phyloP scores from a whole-genome alignment of 2,329 filamentous ascomycete genomes.

The Cladophialophora carrionii region DNA sequence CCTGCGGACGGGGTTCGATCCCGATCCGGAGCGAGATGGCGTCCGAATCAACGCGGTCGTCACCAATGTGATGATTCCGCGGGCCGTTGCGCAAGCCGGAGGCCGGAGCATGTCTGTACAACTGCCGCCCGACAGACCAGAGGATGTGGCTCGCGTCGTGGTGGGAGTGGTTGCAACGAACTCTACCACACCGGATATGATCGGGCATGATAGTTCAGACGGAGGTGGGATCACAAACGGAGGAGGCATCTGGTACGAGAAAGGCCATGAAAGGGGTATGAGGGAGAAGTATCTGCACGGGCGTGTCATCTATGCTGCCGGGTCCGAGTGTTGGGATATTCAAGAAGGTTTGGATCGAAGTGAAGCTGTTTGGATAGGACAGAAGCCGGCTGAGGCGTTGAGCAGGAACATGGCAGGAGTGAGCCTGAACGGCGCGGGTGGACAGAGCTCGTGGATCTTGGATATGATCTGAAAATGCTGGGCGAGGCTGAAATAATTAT shows the following conservation, averaged over 20 bases:
- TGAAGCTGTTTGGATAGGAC: slow-evolving; percentile 51
- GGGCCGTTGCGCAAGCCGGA: slow-evolving; percentile 44
- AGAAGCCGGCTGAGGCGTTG: slow-evolving; percentile 37
- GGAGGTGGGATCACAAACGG: slow-evolving; percentile 23
- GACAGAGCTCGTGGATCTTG: slow-evolving; percentile 30
- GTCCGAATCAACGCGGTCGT: slow-evolving; percentile 52
- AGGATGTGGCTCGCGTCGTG: slow-evolving; percentile 45
- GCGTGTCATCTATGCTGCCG: slow-evolving; percentile 50
- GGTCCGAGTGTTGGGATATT: slow-evolving; percentile 51
- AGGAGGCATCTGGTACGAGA: slow-evolving; percentile 33
- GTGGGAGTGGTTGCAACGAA: slow-evolving; percentile 30
- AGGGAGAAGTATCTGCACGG: slow-evolving; percentile 43
- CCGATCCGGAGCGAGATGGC: slow-evolving; percentile 35
- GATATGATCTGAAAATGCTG: slow-evolving; percentile 21
- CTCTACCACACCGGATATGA: slow-evolving; percentile 18
- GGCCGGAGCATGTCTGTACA: slow-evolving; percentile 45
- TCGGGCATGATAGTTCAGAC: slow-evolving; percentile 4
- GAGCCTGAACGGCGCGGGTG: slow-evolving; percentile 9
- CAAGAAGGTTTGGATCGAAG: slow-evolving; percentile 49
- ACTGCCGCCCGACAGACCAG: slow-evolving; percentile 47
- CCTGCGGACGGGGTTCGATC: slow-evolving; percentile 42
- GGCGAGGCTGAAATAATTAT: not conserved
- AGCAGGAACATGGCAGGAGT: slow-evolving; percentile 17
- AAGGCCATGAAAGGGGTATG: slow-evolving; percentile 28
- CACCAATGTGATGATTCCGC: slow-evolving; percentile 51